phyloP scores from a whole-genome alignment of 345 rosid genomes.

The Toxicodendron radicans region DNA sequence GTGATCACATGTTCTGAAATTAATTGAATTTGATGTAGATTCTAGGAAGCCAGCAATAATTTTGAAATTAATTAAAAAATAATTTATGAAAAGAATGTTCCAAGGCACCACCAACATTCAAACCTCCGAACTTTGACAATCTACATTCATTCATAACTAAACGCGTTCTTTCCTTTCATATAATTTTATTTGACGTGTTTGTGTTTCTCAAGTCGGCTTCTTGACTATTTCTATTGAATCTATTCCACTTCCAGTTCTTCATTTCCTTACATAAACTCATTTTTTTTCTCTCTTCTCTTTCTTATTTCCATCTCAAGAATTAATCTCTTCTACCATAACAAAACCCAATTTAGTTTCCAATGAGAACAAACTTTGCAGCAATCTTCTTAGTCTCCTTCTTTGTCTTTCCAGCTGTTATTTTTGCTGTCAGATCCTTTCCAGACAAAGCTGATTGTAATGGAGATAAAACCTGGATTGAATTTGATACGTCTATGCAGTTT shows the following conservation, averaged over 20 bases:
- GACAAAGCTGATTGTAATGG: not conserved
- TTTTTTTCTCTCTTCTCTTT: not conserved
- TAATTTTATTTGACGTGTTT: too few relatives aligned
- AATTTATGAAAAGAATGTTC: too few relatives aligned
- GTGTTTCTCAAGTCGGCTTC: not conserved
- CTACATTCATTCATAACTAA: not conserved
- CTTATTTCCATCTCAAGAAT: not conserved
- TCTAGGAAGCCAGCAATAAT: slow-evolving; percentile 2
- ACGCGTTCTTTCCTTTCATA: slow-evolving; percentile 1
- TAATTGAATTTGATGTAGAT: slow-evolving; percentile 1
- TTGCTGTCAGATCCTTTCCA: slow-evolving; percentile 38
- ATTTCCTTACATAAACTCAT: not conserved
- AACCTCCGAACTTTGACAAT: not conserved
- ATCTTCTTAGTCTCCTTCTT: slow-evolving; percentile 21
- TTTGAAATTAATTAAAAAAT: not conserved
- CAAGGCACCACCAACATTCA: not conserved
- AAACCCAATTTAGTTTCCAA: slow-evolving; percentile 10
- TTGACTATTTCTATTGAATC: slow-evolving; percentile 8
- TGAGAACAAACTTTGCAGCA: not conserved
- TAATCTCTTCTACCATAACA: not conserved
- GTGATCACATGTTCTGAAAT: slow-evolving; percentile 8
- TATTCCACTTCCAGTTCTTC: too few relatives aligned
- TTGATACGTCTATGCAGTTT: slow-evolving; percentile 26
- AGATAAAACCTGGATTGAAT: not conserved
- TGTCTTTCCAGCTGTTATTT: slow-evolving; percentile 15